These are phyloP conservation scores for Lagenaria siceraria DNA, from an alignment of 306 rosid species.

Conservation along the genomic window DNA sequence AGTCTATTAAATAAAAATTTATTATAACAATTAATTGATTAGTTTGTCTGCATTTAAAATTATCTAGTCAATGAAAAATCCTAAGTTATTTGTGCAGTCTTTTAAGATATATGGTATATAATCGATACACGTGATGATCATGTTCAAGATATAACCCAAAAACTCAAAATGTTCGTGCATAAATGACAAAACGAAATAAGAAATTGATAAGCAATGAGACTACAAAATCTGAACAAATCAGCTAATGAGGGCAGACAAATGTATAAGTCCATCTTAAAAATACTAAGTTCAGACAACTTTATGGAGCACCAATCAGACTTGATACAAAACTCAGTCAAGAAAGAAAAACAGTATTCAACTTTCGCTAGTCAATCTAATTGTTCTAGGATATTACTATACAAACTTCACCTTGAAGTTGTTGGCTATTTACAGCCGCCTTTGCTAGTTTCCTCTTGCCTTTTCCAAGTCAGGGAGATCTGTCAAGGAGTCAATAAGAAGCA, in stretches of 20 bases:
- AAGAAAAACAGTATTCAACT: neutral
- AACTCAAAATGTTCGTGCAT: too few species aligned
- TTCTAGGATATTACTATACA: neutral
- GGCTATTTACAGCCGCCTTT: neutral
- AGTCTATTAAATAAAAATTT: too few species aligned
- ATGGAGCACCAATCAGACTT: neutral
- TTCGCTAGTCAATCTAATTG: neutral
- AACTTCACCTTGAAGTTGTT: neutral
- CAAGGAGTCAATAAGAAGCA: neutral
- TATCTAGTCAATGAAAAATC: too few species aligned
- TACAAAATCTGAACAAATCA: neutral
- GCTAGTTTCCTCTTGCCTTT: constrained; percentile 58
- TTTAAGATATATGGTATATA: too few species aligned
- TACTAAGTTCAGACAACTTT: neutral
- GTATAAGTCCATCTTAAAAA: neutral
- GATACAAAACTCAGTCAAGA: neutral
- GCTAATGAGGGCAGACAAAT: neutral
- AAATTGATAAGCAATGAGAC: neutral
- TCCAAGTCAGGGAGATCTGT: constrained; percentile 95
- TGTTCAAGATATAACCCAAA: too few species aligned
- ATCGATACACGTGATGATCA: too few species aligned
- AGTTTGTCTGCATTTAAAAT: too few species aligned
- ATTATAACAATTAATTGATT: too few species aligned
- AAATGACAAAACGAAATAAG: neutral
- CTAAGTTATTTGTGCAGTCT: too few species aligned